Conservation (phyloP, 2,329 filamentous ascomycete genomes). For the Neurospora crassa region DNA sequence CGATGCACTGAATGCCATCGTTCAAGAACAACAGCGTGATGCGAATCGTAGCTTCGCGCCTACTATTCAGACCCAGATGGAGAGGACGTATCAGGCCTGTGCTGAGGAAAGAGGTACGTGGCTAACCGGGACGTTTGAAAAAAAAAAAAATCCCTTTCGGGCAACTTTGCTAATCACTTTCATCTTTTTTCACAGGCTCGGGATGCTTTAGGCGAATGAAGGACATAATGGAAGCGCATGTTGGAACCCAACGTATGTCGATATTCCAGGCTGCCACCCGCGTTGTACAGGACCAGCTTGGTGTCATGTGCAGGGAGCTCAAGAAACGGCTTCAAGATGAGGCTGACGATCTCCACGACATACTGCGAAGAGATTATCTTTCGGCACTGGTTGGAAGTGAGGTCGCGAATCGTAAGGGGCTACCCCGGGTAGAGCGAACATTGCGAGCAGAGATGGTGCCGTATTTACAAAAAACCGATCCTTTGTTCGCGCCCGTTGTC, state of each 20-base stretch:
- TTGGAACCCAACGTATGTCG: slow-evolving; percentile 4
- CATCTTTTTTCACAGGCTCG: slow-evolving; percentile 5
- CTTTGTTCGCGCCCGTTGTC: slow-evolving; percentile 4
- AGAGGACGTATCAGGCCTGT: slow-evolving; percentile 14
- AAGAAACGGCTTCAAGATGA: slow-evolving; percentile 1
- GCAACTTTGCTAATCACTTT: background rate
- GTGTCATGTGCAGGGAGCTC: slow-evolving; percentile 6
- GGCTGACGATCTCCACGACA: slow-evolving; percentile 5
- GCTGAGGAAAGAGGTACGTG: slow-evolving; percentile 10
- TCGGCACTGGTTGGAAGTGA: slow-evolving; percentile 9
- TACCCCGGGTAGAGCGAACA: slow-evolving; percentile 10
- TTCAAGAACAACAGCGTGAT: slow-evolving; percentile 17
- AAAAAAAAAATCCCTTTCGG: background rate
- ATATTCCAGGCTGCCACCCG: slow-evolving; percentile 18
- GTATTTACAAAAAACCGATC: slow-evolving; percentile 6
- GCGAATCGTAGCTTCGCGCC: slow-evolving; percentile 16
- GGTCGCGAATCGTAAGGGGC: background rate
- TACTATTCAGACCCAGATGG: slow-evolving; percentile 15
- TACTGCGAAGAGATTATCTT: slow-evolving; percentile 12
- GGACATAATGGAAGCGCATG: slow-evolving; percentile 15
- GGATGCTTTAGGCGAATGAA: slow-evolving; percentile 21
- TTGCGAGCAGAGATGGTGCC: slow-evolving; percentile 12
- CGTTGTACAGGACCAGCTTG: slow-evolving; percentile 14
- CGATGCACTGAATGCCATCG: background rate
- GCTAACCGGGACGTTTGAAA: background rate